A percentile compares a stretch with the other conserved stretches of the same genome.
Conservation (phyloP, 2,329 filamentous ascomycete genomes). For the Simplicillium sp. region DNA sequence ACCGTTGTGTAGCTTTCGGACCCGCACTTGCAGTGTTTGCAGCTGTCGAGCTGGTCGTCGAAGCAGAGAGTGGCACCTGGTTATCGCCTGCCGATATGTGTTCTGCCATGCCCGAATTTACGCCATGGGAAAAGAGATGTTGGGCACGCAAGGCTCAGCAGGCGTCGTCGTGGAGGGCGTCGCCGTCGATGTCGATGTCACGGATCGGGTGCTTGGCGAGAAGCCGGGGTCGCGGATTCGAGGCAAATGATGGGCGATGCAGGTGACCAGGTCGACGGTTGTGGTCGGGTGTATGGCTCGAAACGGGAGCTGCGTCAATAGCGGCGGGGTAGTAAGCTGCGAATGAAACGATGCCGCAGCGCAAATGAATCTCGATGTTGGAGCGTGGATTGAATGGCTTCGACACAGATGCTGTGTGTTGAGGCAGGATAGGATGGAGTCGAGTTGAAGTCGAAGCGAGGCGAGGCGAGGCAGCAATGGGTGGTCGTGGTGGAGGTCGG, state of each 20-base stretch:
- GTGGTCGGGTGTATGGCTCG: too few species aligned
- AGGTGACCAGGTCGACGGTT: constrained; percentile 1
- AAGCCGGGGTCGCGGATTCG: too few species aligned
- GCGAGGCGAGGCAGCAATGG: too few species aligned
- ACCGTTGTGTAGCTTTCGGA: constrained; percentile 6
- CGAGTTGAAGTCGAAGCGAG: too few species aligned
- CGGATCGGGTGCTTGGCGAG: constrained; percentile 7
- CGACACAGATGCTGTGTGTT: too few species aligned
- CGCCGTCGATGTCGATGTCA: constrained; percentile 11
- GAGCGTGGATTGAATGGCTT: too few species aligned
- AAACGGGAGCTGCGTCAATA: too few species aligned
- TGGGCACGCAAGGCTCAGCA: constrained; percentile 16
- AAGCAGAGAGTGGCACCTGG: constrained; percentile 43
- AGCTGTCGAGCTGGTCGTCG: constrained; percentile 22
- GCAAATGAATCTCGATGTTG: too few species aligned
- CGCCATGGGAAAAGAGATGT: constrained; percentile 45
- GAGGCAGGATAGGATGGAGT: too few species aligned
- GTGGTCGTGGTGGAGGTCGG: too few species aligned
- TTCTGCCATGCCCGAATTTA: constrained; percentile 57
- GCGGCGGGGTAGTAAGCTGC: too few species aligned
- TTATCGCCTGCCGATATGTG: constrained; percentile 47
- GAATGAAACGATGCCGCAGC: too few species aligned
- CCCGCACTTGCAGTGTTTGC: constrained; percentile 4
- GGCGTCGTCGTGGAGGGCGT: constrained; percentile 8
- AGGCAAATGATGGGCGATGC: constrained; percentile 7